Base-by-base conservation (phyloP, 176 grass and related monocot genomes). In the Avena insularis region DNA sequence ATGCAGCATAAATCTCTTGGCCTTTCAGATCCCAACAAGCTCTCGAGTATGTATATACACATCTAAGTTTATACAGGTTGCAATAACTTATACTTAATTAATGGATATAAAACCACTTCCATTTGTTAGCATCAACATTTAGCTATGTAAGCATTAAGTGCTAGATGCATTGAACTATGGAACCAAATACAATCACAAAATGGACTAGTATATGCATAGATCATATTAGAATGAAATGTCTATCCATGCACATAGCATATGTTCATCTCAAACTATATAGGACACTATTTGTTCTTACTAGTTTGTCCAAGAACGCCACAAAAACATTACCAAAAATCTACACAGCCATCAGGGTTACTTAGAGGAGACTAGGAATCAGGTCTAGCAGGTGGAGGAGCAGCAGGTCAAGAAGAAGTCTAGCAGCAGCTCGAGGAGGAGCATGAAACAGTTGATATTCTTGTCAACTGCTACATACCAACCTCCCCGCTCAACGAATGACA, bases 401-500 rank as follows among this genome's bases (percentile, higher is more conserved):
- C 23, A 23, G 23, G 23, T 23, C 23, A 23, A 23, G 23, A 23
- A 23, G 23, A 23, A 23, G 23, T 23, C 23, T 23, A 23, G 23
- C 23, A 23, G 23, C 23, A 23, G 23, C 23, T 23, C 23, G 23
- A 23, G 23, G 23, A 23, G 23, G 23, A 23, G 23, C 23, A 23
- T 23, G 23, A 23, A 23, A 23, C 23, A 23, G 23, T 23, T 23
- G 23, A 23, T 23, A 23, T 23, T 23, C 23, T 23, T 23, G 23
- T 86, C 78, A 86, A 93, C 86, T 83, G 56, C 82, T 66, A 71
- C 85, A 71, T 12, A 63, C 40, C 69, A 81, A 91, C 19, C 77
- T 15, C 38, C 75, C 79, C 50, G 80, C 81, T 77, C 91, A 90
- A 51, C 72, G 81, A 80, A 75, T 87, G 80, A 58, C 20, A 66